Evolutionary conservation across 2,329 filamentous ascomycete genomes (phyloP), one percentile per base, ranked within the genome.

Genomic region (Aspergillus tamarii): DNA sequence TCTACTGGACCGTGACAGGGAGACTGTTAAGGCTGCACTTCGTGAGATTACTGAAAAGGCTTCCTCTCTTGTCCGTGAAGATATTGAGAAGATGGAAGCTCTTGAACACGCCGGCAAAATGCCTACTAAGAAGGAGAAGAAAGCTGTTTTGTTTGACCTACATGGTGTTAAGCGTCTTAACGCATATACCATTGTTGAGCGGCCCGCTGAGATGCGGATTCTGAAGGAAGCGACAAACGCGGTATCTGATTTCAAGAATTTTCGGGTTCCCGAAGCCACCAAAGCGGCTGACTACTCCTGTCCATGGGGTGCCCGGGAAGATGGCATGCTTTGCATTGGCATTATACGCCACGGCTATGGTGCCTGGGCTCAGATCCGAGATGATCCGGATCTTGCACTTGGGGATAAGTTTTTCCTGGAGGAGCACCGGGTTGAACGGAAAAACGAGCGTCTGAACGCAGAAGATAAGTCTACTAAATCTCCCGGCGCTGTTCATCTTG

Each of bases 361-460:
- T 62, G 94, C 94, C 3, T 99, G 95, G 95, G 87, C 90, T 1
- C 91, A 94, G 70, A 98, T 99, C 72, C 90, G 95, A 8, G 95
- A 99, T 70, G 95, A 99, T 73, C 81, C 87, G 1, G 93, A 97
- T 36, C 87, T 99, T 26, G 91, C 89, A 10, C 89, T 99, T 81
- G 82, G 84, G 1, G 93, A 97, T 72, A 98, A 97, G 74, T 92
- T 98, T 76, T 99, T 96, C 81, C 82, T 99, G 1, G 95, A 99
- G 76, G 96, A 99, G 78, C 94, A 98, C 77, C 91, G 94, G n/a
- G 94, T 98, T 21, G 95, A 96, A 77, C 95, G 96, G 81, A 98
- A 98, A 77, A 94, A 95, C 72, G 93, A 97, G 77, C 90, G 95
- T 41, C 81, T 87, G 67, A 88, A 88, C 72, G 84, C 84, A 21